Percentiles rank a stretch among this genome's conserved stretches.
Conservation (phyloP, 2,329 filamentous ascomycete species). For the Colletotrichum sp. region DNA sequence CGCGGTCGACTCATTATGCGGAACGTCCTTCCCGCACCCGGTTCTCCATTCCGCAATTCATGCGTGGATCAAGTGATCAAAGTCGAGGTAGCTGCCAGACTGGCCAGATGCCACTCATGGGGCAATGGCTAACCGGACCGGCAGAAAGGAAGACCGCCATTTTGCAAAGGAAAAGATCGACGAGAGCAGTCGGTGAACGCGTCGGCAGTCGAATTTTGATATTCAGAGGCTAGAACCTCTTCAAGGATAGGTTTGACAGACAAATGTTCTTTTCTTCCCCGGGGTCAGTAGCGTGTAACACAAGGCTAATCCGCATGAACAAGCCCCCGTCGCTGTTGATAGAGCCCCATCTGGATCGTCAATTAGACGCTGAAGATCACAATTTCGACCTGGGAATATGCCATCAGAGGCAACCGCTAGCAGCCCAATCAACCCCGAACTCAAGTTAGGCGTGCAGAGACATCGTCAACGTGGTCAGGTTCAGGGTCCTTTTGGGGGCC, state of each 20-base stretch:
- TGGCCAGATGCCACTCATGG: background rate
- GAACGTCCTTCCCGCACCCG: background rate
- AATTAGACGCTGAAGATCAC: constrained; percentile 16
- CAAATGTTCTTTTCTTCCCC: background rate
- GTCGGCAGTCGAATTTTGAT: constrained; percentile 6
- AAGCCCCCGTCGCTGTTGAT: background rate
- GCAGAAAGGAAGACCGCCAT: background rate
- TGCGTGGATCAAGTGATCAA: background rate
- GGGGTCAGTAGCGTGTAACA: background rate
- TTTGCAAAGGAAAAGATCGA: background rate
- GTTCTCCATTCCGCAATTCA: background rate
- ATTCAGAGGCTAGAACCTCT: background rate
- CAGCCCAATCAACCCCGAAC: constrained; percentile 2
- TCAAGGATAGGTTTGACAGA: background rate
- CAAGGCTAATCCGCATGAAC: constrained; percentile 11
- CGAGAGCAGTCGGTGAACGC: background rate
- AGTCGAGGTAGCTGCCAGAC: background rate
- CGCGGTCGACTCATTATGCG: background rate
- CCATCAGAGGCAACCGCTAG: constrained; percentile 12
- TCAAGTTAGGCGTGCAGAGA: constrained; percentile 1
- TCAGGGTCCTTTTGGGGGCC: constrained; percentile 3
- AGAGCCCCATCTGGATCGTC: constrained; percentile 18
- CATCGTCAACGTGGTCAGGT: constrained; percentile 3
- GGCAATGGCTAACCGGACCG: background rate
- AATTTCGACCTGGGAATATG: constrained; percentile 17